Evolutionary conservation across 2,329 filamentous ascomycete species (phyloP), one percentile per base, ranked within the genome.

Genomic region (Thielaviopsis euricoi): DNA sequence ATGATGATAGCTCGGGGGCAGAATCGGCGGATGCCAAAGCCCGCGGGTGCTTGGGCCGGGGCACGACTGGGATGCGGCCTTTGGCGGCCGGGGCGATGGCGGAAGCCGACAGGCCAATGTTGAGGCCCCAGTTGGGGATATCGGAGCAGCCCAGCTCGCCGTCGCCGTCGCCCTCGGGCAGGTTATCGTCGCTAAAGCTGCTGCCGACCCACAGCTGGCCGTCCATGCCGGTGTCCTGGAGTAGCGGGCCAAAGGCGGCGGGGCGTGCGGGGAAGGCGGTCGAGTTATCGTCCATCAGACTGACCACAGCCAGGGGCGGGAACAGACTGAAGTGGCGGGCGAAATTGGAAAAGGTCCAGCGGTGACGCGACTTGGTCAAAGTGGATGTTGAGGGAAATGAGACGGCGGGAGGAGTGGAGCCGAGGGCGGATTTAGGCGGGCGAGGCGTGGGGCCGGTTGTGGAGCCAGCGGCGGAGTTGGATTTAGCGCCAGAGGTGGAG

Each of bases 71-170:
- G 40, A 40, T 40, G 52, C 33, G 59, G 60, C 50, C 52, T 59
- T 26, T 61, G 53, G 48, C 57, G 53, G 48, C 57, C 59, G 29
- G 50, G 53, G 66, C 66, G 60, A 69, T 74, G 37, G 70, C 9
- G 9, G 29, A 6, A 33, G 29, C 9, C 29, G 29, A 33, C 29
- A 33, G 7, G 29, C 29, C 66, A 46, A 70, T 69, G 57, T 74
- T 75, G 48, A 74, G 63, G 25, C 81, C 80, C 89, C 91, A 96
- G 6, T 87, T 90, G 1, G 89, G 88, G 21, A 95, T 84, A 74
- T 98, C 93, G 67, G 89, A 94, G 71, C 93, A 98, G 52, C 93
- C 93, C 33, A 97, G 75, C 72, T 98, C 91, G 40, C 89, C 89
- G 65, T 89, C 86, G 9, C 79, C 79, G 53, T 79, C 75, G 51